phyloP scores from a whole-genome alignment of 1,284 basidiomycete species.

The Coniferiporia weirii region DNA sequence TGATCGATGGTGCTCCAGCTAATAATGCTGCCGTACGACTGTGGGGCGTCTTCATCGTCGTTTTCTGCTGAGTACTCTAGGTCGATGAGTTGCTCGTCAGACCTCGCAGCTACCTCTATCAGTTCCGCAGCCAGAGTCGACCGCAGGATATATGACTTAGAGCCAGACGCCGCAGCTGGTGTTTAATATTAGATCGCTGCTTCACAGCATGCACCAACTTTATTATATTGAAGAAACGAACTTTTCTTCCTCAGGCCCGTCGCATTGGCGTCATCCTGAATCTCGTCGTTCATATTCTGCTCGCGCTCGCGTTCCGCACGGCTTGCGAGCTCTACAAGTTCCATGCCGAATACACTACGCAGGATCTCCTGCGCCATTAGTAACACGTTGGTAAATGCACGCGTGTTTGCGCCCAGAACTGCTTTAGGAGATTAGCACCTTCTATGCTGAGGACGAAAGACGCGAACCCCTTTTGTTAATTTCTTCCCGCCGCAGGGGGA shows the following conservation, averaged over 20 bases:
- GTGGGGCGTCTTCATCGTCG: constrained; percentile 29
- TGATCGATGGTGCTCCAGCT: constrained; percentile 65
- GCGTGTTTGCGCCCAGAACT: constrained; percentile 58
- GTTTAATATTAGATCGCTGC: neutral
- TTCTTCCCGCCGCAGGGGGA: constrained; percentile 62
- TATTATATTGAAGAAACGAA: constrained; percentile 16
- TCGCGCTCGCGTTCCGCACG: constrained; percentile 51
- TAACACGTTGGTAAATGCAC: constrained; percentile 56
- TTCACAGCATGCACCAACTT: neutral
- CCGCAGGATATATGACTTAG: constrained; percentile 73
- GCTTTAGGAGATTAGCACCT: neutral
- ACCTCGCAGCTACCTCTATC: constrained; percentile 51
- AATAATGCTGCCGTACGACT: constrained; percentile 57
- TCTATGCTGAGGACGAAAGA: neutral
- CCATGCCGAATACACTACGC: constrained; percentile 62
- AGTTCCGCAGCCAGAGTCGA: constrained; percentile 52
- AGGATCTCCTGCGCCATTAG: constrained; percentile 53
- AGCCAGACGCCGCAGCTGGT: constrained; percentile 48
- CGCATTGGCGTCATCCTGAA: constrained; percentile 39
- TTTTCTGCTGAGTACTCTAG: constrained; percentile 28
- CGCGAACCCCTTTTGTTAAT: constrained; percentile 68
- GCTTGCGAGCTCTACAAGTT: constrained; percentile 67
- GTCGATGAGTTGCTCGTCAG: constrained; percentile 51
- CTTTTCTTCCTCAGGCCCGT: constrained; percentile 55
- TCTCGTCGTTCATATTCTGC: constrained; percentile 27